Conservation (phyloP, 2,329 filamentous ascomycete species). For the Davidsoniella eucalypti region DNA sequence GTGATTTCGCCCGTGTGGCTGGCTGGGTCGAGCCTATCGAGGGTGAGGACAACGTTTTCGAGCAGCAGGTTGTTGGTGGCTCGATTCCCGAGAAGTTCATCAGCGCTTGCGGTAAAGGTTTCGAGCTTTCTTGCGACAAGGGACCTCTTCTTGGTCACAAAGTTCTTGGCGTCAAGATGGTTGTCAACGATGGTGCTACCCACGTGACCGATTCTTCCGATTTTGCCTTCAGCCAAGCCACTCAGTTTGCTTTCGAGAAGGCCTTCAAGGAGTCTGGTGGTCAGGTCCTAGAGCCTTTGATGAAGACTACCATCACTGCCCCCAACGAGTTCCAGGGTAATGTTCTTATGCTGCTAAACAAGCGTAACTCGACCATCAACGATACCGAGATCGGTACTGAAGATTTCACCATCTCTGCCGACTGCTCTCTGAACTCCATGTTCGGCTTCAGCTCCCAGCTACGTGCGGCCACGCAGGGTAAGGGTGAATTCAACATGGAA, state of each 20-base stretch:
- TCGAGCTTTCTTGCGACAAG: constrained; percentile 64
- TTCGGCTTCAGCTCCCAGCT: constrained; percentile 91
- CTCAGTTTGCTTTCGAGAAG: constrained; percentile 92
- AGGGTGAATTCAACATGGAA: constrained; percentile 98
- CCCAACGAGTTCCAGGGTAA: constrained; percentile 96
- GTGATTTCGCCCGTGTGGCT: constrained; percentile 84
- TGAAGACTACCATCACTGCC: constrained; percentile 95
- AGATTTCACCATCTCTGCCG: constrained; percentile 82
- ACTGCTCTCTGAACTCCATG: constrained; percentile 92
- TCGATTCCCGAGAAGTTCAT: constrained; percentile 92
- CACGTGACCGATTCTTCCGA: constrained; percentile 97
- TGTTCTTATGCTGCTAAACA: constrained; percentile 88
- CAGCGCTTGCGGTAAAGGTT: constrained; percentile 88
- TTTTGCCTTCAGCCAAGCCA: constrained; percentile 86
- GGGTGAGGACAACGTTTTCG: constrained; percentile 58
- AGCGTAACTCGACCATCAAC: constrained; percentile 85
- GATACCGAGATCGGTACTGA: constrained; percentile 89
- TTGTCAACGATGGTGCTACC: constrained; percentile 89
- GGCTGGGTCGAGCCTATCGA: constrained; percentile 82
- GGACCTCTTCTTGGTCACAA: constrained; percentile 85
- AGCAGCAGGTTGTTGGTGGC: constrained; percentile 75
- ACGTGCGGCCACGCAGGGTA: constrained; percentile 86
- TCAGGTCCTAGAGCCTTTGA: constrained; percentile 80
- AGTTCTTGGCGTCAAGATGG: constrained; percentile 78
- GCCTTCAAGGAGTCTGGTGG: constrained; percentile 70